A percentile compares a stretch with the other conserved stretches of the same genome.
Evolutionary conservation across 2,329 filamentous ascomycete species (phyloP).

Genomic region (Ploettnerulaceae sp.): DNA sequence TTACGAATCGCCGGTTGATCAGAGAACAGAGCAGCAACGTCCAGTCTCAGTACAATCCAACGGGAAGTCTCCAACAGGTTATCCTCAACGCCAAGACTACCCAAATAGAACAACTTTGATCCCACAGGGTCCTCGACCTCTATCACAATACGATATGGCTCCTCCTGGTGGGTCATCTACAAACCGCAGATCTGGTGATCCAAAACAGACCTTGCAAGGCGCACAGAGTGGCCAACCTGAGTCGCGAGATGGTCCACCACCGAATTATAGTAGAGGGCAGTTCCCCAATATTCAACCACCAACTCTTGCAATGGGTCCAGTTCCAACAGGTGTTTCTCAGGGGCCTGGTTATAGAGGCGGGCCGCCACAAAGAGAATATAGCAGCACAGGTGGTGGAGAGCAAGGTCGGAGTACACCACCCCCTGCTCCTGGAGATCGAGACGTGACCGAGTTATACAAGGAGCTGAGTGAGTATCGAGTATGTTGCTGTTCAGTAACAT

Average conservation of each 20-base stretch:
- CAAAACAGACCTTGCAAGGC: constrained; percentile 26
- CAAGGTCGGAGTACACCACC: constrained; percentile 44
- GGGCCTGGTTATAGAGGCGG: constrained; percentile 32
- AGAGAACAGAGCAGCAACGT: constrained; percentile 28
- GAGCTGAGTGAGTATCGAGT: constrained; percentile 37
- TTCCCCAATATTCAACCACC: constrained; percentile 24
- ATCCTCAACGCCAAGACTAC: constrained; percentile 23
- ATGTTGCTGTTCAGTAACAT: background rate
- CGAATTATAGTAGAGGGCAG: constrained; percentile 29
- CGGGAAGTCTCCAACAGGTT: constrained; percentile 26
- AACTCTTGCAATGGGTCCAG: constrained; percentile 25
- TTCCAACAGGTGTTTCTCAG: constrained; percentile 20
- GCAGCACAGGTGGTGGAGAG: constrained; percentile 33
- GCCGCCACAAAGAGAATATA: constrained; percentile 33
- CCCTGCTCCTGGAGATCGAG: constrained; percentile 31
- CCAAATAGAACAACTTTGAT: constrained; percentile 28
- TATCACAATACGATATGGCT: constrained; percentile 30
- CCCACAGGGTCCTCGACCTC: constrained; percentile 25
- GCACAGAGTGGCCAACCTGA: constrained; percentile 25
- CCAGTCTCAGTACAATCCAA: constrained; percentile 31
- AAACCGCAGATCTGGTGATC: constrained; percentile 30
- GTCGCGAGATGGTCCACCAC: constrained; percentile 27
- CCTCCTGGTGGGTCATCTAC: constrained; percentile 21
- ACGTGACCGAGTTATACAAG: constrained; percentile 37
- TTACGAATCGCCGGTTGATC: constrained; percentile 50